These are phyloP conservation scores for Coemansia sp. DNA, from an alignment of 192 early-diverging fungal species.

Conservation along the genomic window DNA sequence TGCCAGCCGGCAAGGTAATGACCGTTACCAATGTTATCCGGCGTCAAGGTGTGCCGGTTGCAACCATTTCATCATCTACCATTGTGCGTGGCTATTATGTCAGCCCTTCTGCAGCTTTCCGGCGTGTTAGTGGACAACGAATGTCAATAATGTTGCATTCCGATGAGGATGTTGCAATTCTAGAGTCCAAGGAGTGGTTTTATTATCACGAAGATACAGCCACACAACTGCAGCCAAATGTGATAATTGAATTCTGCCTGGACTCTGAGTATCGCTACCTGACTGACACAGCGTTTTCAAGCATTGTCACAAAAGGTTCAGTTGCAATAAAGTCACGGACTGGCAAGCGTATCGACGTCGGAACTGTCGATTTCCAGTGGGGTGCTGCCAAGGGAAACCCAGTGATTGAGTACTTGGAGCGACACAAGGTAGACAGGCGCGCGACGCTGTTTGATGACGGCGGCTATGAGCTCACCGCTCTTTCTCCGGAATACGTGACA, in stretches of 20 bases:
- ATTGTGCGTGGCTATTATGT: conserved; percentile 46
- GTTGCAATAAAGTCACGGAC: conserved; percentile 54
- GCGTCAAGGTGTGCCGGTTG: neutral
- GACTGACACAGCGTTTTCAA: conserved; percentile 58
- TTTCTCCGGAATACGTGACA: neutral
- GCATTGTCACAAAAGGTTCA: conserved; percentile 66
- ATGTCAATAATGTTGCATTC: conserved; percentile 62
- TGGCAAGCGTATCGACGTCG: conserved; percentile 69
- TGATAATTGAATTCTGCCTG: conserved; percentile 73
- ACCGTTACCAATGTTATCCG: neutral
- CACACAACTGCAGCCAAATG: conserved; percentile 51
- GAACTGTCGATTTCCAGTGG: conserved; percentile 69
- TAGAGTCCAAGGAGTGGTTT: conserved; percentile 85
- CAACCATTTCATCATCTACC: neutral
- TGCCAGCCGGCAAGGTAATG: neutral
- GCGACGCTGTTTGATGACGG: conserved; percentile 72
- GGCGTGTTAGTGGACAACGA: conserved; percentile 63
- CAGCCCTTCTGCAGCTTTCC: conserved; percentile 66
- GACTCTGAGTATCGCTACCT: conserved; percentile 65
- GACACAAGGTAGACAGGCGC: conserved; percentile 65
- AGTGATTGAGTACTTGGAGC: conserved; percentile 78
- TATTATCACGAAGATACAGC: conserved; percentile 15
- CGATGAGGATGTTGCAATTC: conserved; percentile 75
- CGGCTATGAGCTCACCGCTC: conserved; percentile 54
- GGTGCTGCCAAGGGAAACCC: conserved; percentile 70